Evolutionary conservation across 352 stramenopile species (phyloP), one percentile per base, ranked within the genome.

Genomic region (Phytophthora pseudosyringae): DNA sequence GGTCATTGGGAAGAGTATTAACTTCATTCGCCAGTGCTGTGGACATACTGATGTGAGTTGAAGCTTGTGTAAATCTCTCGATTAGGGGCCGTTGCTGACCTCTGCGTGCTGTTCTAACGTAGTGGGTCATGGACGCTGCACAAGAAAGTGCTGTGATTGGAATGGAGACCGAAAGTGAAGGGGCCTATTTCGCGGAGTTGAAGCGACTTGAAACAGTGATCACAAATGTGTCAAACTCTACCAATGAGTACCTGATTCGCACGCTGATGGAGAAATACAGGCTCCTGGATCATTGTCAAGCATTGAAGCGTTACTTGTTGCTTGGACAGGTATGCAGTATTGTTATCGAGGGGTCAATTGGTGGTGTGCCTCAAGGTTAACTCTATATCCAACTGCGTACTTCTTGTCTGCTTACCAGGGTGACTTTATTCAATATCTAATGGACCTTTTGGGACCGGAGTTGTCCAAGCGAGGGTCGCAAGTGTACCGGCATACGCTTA

Each of bases 1-100:
- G 18, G 79, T 98, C 21, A 97, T 99, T 39, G 98, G 98, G 36
- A 99, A 99, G 72, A 98, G 94, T 40, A 99, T 99, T 67, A 99
- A 99, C 80, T 99, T 99, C 53, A 98, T 99, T 72, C 89, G 97
- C 15, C 79, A 92, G 45, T 99, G 95, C 78, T 98, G 97, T 48
- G 81, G 89, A 10, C 94, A 98, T 71, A 88, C 81, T 32, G 87
- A 97, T 65, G 97, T 93, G 57, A 43, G 75, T 74, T 2, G 33
- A 21, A 5, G 18, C 5, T 16, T 43, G n/a, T 41, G 4, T 9
- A 53, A 58, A 12, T 31, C 21, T 52, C 26, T 40, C 1, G n/a
- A 44, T 50, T 49, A 43, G 25, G 36, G 26, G 15, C 3, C 3
- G 12, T 48, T 50, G n/a, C 40, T 56, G 7, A 46, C 16, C 5